These are phyloP conservation scores for Eucalyptus decipiens DNA, from an alignment of 345 rosid species.

Conservation along the genomic window DNA sequence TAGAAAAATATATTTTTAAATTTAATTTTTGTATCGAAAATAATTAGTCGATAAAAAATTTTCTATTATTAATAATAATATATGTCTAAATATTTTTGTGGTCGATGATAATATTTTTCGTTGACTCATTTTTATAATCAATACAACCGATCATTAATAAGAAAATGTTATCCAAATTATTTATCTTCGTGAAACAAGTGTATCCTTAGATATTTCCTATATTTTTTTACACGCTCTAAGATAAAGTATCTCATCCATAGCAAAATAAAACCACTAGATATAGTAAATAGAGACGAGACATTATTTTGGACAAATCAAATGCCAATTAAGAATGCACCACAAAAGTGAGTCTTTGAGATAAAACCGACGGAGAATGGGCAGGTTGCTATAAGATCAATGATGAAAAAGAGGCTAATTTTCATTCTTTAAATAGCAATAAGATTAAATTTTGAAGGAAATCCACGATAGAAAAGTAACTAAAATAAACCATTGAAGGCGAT, in stretches of 20 bases:
- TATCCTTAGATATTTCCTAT: no score
- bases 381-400: neutral
- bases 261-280: neutral
- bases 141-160: no score
- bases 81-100: rapidly evolving
- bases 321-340: neutral
- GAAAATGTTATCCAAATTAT: no score
- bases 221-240: no score
- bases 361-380: neutral
- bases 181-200: no score
- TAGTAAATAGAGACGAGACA: neutral
- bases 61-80: no score
- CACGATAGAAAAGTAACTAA: neutral
- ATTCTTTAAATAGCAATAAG: neutral
- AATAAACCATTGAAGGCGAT: neutral
- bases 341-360: neutral
- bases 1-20: rapidly evolving
- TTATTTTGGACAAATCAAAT: no score
- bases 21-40: no score
- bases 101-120: no score
- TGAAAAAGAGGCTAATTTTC: neutral
- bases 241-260: neutral
- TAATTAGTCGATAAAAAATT: no score
- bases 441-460: neutral
- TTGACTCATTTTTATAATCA: no score